Percentiles rank a stretch among this genome's conserved stretches.
phyloP scores from a whole-genome alignment of 352 stramenopile species.

The Phytophthora brassicae region DNA sequence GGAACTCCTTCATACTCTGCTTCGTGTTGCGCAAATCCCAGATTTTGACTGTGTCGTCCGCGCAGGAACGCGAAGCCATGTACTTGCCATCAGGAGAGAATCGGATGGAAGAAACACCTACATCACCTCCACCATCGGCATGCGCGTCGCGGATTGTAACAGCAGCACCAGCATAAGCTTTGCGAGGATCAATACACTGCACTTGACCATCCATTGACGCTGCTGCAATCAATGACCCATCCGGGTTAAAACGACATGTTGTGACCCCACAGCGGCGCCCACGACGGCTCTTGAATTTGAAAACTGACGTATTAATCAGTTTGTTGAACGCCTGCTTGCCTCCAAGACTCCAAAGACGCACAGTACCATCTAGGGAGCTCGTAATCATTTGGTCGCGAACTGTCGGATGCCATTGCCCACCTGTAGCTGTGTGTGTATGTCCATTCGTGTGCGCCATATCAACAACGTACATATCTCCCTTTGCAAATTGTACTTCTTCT shows the following conservation, averaged over 20 bases:
- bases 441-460: conserved; percentile 86
- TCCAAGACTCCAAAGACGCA: conserved; percentile 73
- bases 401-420: conserved; percentile 70
- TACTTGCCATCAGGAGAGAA: conserved; percentile 72
- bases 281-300: conserved; percentile 82
- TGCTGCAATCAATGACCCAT: conserved; percentile 61
- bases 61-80: conserved; percentile 68
- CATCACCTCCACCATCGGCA: conserved; percentile 63
- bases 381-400: conserved; percentile 77
- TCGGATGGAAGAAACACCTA: conserved; percentile 70
- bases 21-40: conserved; percentile 77
- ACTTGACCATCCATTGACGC: conserved; percentile 81
- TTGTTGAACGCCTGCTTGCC: conserved; percentile 77
- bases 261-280: conserved; percentile 76
- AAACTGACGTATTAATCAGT: conserved; percentile 78
- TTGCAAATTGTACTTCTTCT: conserved; percentile 77
- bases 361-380: conserved; percentile 77
- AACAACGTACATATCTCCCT: conserved; percentile 87
- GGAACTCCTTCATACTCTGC: conserved; percentile 64
- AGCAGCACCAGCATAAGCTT: conserved; percentile 62
- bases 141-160: conserved; percentile 72
- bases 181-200: conserved; percentile 75
- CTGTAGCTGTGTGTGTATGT: conserved; percentile 76
- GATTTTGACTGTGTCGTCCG: conserved; percentile 80
- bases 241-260: conserved; percentile 65